These are phyloP conservation scores for Kodamaea leandrae DNA, from an alignment of 805 yeast species.

Conservation along the genomic window DNA sequence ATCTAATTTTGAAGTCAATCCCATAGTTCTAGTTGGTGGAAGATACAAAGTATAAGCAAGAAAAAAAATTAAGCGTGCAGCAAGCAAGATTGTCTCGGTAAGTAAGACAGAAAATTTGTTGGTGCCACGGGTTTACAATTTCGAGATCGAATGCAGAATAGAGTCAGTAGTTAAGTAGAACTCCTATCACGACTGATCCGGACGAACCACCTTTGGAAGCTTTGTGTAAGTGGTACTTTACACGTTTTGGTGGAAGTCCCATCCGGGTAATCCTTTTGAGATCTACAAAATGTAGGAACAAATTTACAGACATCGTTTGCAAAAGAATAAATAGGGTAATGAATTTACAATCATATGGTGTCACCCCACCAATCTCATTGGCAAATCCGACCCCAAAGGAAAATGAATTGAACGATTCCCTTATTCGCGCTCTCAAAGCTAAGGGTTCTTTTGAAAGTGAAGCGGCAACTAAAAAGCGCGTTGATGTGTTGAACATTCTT, in stretches of 20 bases:
- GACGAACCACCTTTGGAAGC: no score
- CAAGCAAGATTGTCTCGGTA: no score
- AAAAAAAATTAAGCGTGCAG: no score
- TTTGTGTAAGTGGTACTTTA: neutral
- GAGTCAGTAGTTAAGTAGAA: no score
- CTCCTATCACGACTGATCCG: no score
- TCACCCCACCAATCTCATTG: slow-evolving; percentile 57
- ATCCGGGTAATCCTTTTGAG: slow-evolving; percentile 3
- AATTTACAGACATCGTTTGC: neutral
- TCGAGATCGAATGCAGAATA: no score
- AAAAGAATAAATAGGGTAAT: slow-evolving; percentile 11
- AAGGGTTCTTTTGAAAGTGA: slow-evolving; percentile 91
- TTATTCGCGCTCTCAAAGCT: slow-evolving; percentile 74
- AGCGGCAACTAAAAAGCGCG: slow-evolving; percentile 76
- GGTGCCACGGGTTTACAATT: no score
- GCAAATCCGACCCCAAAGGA: slow-evolving; percentile 78
- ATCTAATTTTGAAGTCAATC: slow-evolving; percentile 28
- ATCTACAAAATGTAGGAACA: neutral
- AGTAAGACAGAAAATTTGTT: no score
- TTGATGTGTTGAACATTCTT: slow-evolving; percentile 63
- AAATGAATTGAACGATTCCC: slow-evolving; percentile 65
- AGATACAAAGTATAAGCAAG: no score
- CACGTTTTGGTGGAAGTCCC: neutral
- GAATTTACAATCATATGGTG: slow-evolving; percentile 48
- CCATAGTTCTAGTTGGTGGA: no score